Percentiles rank a stretch among this genome's conserved stretches.
Evolutionary conservation across 352 stramenopile genomes (phyloP).

Genomic region (Chrysophaeum taylorii): DNA sequence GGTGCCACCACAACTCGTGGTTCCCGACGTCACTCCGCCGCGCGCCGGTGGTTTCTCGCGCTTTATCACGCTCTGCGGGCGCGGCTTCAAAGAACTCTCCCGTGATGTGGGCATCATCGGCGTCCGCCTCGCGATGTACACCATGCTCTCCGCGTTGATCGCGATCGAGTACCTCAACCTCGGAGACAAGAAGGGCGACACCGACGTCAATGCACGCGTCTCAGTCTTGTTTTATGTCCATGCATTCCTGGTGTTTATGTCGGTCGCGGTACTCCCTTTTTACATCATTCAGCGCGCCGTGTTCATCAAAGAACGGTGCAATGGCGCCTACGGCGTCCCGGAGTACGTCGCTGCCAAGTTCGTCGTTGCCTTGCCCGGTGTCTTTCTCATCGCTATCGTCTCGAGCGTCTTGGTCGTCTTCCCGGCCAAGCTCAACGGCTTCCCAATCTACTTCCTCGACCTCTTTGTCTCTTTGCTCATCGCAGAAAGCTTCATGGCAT

Average conservation of each 20-base stretch:
- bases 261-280: slow-evolving; percentile 64
- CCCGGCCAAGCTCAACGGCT: slow-evolving; percentile 46
- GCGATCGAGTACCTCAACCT: slow-evolving; percentile 34
- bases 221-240: slow-evolving; percentile 67
- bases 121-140: slow-evolving; percentile 39
- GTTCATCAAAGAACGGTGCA: slow-evolving; percentile 63
- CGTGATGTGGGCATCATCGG: slow-evolving; percentile 36
- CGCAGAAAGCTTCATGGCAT: slow-evolving; percentile 62
- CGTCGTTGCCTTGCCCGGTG: slow-evolving; percentile 53
- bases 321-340: slow-evolving; percentile 57
- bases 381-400: slow-evolving; percentile 50
- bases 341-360: slow-evolving; percentile 63
- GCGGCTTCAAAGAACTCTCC: slow-evolving; percentile 37
- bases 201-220: slow-evolving; percentile 32
- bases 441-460: slow-evolving; percentile 54
- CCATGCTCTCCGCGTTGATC: slow-evolving; percentile 35
- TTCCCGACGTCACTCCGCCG: neutral
- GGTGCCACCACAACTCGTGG: no score
- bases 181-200: slow-evolving; percentile 22
- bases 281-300: slow-evolving; percentile 68
- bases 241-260: slow-evolving; percentile 74
- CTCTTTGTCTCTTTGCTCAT: slow-evolving; percentile 60
- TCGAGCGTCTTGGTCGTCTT: slow-evolving; percentile 46
- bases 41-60: neutral
- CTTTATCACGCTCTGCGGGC: slow-evolving; percentile 10